Percentiles rank a stretch among this genome's conserved stretches.
phyloP scores from a whole-genome alignment of 305 asterid species.

The Fraxinus velutina region DNA sequence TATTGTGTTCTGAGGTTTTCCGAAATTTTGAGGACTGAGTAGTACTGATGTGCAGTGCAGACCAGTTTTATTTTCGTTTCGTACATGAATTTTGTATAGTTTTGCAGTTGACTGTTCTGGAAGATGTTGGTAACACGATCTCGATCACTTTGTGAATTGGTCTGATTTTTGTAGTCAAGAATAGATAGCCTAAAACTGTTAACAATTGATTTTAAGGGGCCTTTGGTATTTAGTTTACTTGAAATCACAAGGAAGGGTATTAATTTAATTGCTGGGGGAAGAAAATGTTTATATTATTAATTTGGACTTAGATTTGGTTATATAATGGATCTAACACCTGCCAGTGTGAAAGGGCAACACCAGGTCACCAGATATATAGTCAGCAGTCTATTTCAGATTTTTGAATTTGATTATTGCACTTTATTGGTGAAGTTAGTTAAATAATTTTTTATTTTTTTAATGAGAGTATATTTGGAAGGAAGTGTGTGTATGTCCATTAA shows the following conservation, averaged over 20 bases:
- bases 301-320: background rate
- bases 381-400: constrained; percentile 9
- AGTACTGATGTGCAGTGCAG: background rate
- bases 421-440: constrained; percentile 1
- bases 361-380: background rate
- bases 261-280: background rate
- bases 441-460: background rate
- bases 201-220: background rate
- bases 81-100: background rate
- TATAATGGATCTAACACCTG: background rate
- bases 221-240: background rate
- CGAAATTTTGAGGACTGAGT: background rate
- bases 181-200: background rate
- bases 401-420: background rate
- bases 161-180: background rate
- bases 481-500: background rate
- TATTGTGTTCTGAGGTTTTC: background rate
- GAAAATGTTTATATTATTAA: background rate
- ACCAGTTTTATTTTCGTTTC: background rate
- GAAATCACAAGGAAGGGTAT: background rate
- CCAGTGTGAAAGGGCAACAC: constrained; percentile 28
- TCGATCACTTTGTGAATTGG: background rate
- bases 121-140: background rate
- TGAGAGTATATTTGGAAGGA: constrained; percentile 9
- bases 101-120: background rate